Evolutionary conservation across 106 monocot genomes (phyloP), one percentile per base, ranked within the genome.

Genomic region (Platanthera guangdongensis): DNA sequence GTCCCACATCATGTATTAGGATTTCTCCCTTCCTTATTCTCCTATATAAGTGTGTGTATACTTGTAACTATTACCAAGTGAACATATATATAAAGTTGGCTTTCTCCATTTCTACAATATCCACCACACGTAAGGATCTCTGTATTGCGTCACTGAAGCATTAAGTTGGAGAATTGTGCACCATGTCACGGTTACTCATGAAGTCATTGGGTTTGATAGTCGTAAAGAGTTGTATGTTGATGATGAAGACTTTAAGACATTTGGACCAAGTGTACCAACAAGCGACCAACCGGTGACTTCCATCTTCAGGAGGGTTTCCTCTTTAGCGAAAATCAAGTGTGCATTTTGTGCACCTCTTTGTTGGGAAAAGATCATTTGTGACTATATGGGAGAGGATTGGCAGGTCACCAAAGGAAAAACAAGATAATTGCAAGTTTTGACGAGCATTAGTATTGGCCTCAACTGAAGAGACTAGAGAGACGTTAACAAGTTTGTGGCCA

Each of bases 271-370:
- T 70, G 51, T 16, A 6, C 50, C 19, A 22, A 7, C 14, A 6
- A 11, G 13, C 8, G 19, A 74, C 51, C 48, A 50, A 14, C 48
- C 16, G 13, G 11, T 39, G 70, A 19, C 11, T 45, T 5, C 18
- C 51, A 50, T 0, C 50, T 74, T 2, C 51, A 51, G 28, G 50
- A 74, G 9, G 73, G 73, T 4, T 51, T 50, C 21, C 8, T 51
- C 18, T 4, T 74, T 18, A 49, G 4, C 50, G 47, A n/a, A 74
- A 74, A 74, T 74, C 15, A 50, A 22, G n/a, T 74, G 28, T 74
- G 73, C 50, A 51, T 74, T 51, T 19, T 50, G 50, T 22, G 55
- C 16, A 57, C 1, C 16, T 57, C 55, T 57, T 57, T 57, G 55
- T 3, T 9, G 3, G 55, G 16, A 57, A 32, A 32, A 32, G 1